Percentiles rank a stretch among this genome's conserved stretches.
Evolutionary conservation across 768 basidiomycete species (phyloP).

Genomic region (Mycena filopes): DNA sequence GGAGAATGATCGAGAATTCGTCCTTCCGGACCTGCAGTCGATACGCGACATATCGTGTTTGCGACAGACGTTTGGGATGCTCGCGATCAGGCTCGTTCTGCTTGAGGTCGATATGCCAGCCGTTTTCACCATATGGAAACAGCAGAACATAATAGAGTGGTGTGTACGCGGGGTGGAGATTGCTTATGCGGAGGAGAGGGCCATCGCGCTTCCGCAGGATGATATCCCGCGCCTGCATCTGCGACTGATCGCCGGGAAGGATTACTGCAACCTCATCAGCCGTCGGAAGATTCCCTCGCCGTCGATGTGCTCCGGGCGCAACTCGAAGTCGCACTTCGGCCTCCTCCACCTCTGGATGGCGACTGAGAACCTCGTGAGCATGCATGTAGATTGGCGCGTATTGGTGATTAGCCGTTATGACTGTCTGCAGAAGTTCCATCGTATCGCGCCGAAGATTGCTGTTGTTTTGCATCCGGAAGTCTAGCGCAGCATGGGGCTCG

Average conservation of each 20-base stretch:
- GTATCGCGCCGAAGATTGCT: slow-evolving; percentile 13
- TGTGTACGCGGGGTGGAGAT: slow-evolving; percentile 38
- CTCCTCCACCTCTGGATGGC: slow-evolving; percentile 12
- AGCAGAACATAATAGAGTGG: slow-evolving; percentile 50
- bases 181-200: slow-evolving; percentile 39
- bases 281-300: slow-evolving; percentile 49
- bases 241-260: slow-evolving; percentile 5
- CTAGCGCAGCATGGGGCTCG: slow-evolving; percentile 41
- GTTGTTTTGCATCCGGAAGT: slow-evolving; percentile 31
- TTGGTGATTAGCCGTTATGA: slow-evolving; percentile 20
- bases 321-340: slow-evolving; percentile 34
- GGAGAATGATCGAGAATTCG: slow-evolving; percentile 43
- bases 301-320: slow-evolving; percentile 34
- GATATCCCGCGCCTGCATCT: slow-evolving; percentile 14
- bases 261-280: slow-evolving; percentile 14
- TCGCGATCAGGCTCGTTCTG: slow-evolving; percentile 2
- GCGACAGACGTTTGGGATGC: slow-evolving; percentile 37
- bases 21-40: slow-evolving; percentile 39
- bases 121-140: slow-evolving; percentile 44
- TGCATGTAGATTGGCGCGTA: slow-evolving; percentile 35
- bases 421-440: slow-evolving; percentile 30
- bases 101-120: slow-evolving; percentile 40
- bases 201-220: slow-evolving; percentile 29
- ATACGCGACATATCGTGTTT: slow-evolving; percentile 45
- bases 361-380: slow-evolving; percentile 34